Conservation (phyloP, 345 rosid species). For the Firmiana major region DNA sequence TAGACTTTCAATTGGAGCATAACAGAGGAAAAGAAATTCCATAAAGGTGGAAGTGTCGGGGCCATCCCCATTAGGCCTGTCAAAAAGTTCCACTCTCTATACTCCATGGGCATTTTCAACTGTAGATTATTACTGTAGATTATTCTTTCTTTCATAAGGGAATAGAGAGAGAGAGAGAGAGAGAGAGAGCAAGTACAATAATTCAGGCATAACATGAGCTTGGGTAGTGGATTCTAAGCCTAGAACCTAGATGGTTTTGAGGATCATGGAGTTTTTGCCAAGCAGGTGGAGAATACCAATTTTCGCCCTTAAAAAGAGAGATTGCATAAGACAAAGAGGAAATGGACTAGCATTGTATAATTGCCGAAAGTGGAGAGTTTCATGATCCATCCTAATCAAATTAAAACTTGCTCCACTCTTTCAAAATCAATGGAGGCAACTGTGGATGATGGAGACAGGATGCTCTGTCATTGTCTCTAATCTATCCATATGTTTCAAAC, state of each 20-base stretch:
- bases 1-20: constrained; percentile 9
- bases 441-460: constrained; percentile 17
- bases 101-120: not conserved
- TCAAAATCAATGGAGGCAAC: constrained; percentile 12
- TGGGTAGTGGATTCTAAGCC: not conserved
- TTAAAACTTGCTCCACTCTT: constrained; percentile 14
- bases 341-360: not conserved
- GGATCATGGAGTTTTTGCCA: not conserved
- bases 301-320: not conserved
- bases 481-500: constrained; percentile 17
- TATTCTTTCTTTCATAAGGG: not conserved
- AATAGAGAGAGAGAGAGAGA: too few species aligned
- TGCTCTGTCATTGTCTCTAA: constrained; percentile 15
- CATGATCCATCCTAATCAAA: constrained; percentile 2
- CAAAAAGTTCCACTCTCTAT: constrained; percentile 6
- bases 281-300: not conserved
- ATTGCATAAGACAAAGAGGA: not conserved
- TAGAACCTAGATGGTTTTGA: not conserved
- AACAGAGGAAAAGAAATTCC: not conserved
- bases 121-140: too few species aligned
- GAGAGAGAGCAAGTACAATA: not conserved
- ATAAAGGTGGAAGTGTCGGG: not conserved
- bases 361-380: constrained; percentile 6
- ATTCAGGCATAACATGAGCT: not conserved
- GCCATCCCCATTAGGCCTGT: not conserved